These are phyloP conservation scores for Primulina huaijiensis DNA, from an alignment of 257 asterid genomes.

Conservation along the genomic window DNA sequence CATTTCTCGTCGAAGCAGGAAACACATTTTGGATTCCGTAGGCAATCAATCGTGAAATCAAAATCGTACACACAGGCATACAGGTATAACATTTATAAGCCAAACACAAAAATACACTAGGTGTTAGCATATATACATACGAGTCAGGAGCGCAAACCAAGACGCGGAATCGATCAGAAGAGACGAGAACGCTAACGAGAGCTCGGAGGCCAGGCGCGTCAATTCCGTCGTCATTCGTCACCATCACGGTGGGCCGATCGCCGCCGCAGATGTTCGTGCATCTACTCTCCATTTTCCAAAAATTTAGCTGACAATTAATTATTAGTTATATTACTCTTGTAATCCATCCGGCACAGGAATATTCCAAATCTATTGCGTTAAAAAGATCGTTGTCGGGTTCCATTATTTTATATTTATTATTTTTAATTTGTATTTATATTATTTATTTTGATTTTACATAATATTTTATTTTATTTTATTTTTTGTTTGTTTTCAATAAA, in stretches of 20 bases:
- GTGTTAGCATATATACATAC: neutral
- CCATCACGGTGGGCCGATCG: conserved; percentile 66
- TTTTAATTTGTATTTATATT: no score
- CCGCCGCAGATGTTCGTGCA: conserved; percentile 29
- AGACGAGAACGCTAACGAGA: conserved; percentile 64
- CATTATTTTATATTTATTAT: no score
- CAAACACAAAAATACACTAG: neutral
- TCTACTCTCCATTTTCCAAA: conserved; percentile 31
- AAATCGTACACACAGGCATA: neutral
- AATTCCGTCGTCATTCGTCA: conserved; percentile 94
- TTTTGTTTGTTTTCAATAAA: no score
- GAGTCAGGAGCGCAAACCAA: conserved; percentile 39
- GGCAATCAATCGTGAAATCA: neutral
- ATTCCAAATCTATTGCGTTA: no score
- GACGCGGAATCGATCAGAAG: conserved; percentile 65
- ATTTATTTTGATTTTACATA: no score
- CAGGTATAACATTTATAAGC: neutral
- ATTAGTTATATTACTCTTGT: no score
- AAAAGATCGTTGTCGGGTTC: no score
- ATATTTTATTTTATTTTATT: no score
- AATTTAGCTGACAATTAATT: neutral
- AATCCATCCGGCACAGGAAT: no score
- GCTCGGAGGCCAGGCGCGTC: conserved; percentile 79
- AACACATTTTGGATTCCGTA: neutral
- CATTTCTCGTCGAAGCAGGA: no score